Percentiles rank a stretch among this genome's conserved stretches.
Conservation (phyloP, 2,329 filamentous ascomycete species). For the Iodosphaeria phyllophila region DNA sequence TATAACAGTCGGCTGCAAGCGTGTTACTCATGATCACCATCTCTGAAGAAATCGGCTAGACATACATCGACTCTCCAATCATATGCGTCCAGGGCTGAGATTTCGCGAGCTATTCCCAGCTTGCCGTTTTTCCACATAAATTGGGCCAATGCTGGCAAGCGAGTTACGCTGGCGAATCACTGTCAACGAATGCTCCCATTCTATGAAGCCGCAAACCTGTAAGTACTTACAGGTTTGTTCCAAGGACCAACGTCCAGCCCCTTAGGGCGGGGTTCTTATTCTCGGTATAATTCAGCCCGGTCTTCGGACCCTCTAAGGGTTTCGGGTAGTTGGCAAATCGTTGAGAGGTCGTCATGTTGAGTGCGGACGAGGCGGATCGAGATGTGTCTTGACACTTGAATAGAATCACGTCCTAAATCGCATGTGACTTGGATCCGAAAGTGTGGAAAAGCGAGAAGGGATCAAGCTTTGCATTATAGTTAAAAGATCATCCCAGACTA, state of each 20-base stretch:
- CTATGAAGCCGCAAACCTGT: background rate
- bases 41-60: background rate
- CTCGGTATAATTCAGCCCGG: slow-evolving; percentile 24
- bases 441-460: too few relatives aligned
- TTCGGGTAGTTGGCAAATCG: slow-evolving; percentile 12
- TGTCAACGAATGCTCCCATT: slow-evolving; percentile 2
- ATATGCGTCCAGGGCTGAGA: slow-evolving; percentile 25
- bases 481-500: too few relatives aligned
- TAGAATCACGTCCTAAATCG: too few relatives aligned
- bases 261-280: slow-evolving; percentile 53
- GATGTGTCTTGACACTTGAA: too few relatives aligned
- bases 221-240: slow-evolving; percentile 36
- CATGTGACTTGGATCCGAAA: too few relatives aligned
- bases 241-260: slow-evolving; percentile 42
- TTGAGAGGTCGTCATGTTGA: slow-evolving; percentile 8
- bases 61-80: slow-evolving; percentile 29
- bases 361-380: too few relatives aligned
- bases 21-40: slow-evolving; percentile 4
- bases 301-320: slow-evolving; percentile 11
- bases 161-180: slow-evolving; percentile 29
- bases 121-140: slow-evolving; percentile 53
- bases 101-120: slow-evolving; percentile 26
- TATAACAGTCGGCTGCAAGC: slow-evolving; percentile 33
- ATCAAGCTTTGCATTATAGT: too few relatives aligned
- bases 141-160: slow-evolving; percentile 39